A percentile compares a stretch with the other conserved stretches of the same genome.
Conservation (phyloP, 352 stramenopile genomes). For the Phytophthora pistaciae region DNA sequence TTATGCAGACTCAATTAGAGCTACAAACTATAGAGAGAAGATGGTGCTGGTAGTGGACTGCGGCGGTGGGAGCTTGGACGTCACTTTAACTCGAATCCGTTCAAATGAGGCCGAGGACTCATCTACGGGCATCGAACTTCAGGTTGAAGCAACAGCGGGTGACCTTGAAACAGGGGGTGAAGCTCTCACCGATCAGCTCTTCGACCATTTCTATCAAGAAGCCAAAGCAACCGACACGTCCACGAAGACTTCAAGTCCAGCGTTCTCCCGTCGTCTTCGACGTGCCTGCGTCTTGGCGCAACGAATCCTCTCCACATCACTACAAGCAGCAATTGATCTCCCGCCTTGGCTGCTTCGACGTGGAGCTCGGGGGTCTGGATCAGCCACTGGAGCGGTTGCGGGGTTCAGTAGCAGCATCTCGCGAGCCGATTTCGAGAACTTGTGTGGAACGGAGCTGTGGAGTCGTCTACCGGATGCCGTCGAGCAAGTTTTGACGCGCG, state of each 20-base stretch:
- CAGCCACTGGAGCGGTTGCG: neutral
- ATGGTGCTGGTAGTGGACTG: constrained; percentile 45
- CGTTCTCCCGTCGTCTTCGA: constrained; percentile 32
- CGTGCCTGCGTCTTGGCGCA: constrained; percentile 51
- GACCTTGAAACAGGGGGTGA: constrained; percentile 31
- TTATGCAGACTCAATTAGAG: constrained; percentile 5
- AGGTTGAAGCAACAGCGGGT: constrained; percentile 20
- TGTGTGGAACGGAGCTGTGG: constrained; percentile 47
- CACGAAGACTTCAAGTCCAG: constrained; percentile 3
- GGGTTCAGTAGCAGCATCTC: constrained; percentile 45
- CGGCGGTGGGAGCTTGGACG: constrained; percentile 41
- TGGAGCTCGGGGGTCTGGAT: constrained; percentile 1
- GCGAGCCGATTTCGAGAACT: constrained; percentile 43
- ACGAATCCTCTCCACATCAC: constrained; percentile 51
- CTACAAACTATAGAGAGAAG: constrained; percentile 19
- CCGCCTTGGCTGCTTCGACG: constrained; percentile 28
- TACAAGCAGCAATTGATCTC: constrained; percentile 42
- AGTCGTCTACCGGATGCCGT: constrained; percentile 21
- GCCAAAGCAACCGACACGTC: constrained; percentile 1
- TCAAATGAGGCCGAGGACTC: constrained; percentile 11
- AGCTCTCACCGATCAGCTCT: constrained; percentile 25
- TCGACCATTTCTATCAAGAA: constrained; percentile 27
- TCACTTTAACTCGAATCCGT: constrained; percentile 32
- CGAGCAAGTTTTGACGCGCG: constrained; percentile 30
- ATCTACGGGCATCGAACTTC: constrained; percentile 31